Base-by-base conservation (phyloP, 169 alveolate species). In the Ichthyophthirius multifiliis region DNA sequence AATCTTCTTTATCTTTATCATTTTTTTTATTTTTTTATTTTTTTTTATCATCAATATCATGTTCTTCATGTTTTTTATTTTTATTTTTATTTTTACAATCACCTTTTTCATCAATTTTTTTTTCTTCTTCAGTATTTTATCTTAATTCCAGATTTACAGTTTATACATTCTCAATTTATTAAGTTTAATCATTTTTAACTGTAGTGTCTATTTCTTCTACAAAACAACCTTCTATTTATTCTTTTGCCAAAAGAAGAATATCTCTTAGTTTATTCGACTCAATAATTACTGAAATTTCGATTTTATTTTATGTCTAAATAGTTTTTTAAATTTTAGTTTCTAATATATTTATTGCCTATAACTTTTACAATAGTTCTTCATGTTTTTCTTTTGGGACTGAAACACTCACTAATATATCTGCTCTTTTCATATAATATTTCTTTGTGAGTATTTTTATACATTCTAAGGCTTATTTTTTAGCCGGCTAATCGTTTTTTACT, bases 381-480 rank as follows among this genome's bases (percentile, higher is more conserved):
- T 34, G 35, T n/a, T 71, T 32, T 41, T 46, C 39, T 43, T 73
- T 76, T 43, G 75, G 76, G 47, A 86, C 71, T 18, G 84, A 47
- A n/a, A 89, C 64, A 55, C 75, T 84, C 9, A 93, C 47, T 77
- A 83, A 84, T 90, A 93, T 93, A 73, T 90, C 80, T 47, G 92
- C 94, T 84, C 97, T 84, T 45, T 90, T 89, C 6, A 93, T 79
- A 31, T 93, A 94, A 34, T 89, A 83, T 13, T 89, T 88, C 37
- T 89, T 71, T 37, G 78, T 73, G n/a, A 94, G 65, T 32, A 83
- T 85, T 46, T 87, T 81, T 20, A 94, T 91, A 9, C 91, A 83
- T n/a, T 75, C 81, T 10, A 91, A 76, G 9, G 97, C 97, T 65
- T 94, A 84, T 64, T 90, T 91, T 82, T 94, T 94, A 15, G 90